A percentile compares a stretch with the other conserved stretches of the same genome.
Conservation (phyloP, 768 basidiomycete species). For the Phylloporus arenicola region DNA sequence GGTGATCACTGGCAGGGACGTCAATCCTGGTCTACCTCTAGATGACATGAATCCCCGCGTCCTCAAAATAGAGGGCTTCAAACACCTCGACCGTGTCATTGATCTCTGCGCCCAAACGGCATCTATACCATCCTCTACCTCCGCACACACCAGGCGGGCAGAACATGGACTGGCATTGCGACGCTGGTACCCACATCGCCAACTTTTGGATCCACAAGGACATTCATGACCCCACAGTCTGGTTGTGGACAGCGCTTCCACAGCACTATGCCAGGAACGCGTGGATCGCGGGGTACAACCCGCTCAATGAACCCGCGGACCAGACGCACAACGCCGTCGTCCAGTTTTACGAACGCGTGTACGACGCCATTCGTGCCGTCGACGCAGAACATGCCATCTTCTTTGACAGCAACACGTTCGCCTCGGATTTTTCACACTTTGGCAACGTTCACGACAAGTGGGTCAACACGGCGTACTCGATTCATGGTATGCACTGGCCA, state of each 20-base stretch:
- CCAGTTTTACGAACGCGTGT: slow-evolving; percentile 61
- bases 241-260: slow-evolving; percentile 76
- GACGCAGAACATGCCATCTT: slow-evolving; percentile 72
- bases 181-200: slow-evolving; percentile 63
- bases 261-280: slow-evolving; percentile 69
- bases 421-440: slow-evolving; percentile 71
- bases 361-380: slow-evolving; percentile 63
- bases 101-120: slow-evolving; percentile 65
- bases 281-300: slow-evolving; percentile 87
- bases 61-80: slow-evolving; percentile 68
- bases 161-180: slow-evolving; percentile 77
- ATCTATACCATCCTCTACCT: slow-evolving; percentile 79
- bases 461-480: slow-evolving; percentile 70
- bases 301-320: slow-evolving; percentile 78
- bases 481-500: slow-evolving; percentile 47
- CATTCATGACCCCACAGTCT: slow-evolving; percentile 72
- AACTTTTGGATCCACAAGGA: slow-evolving; percentile 82
- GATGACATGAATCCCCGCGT: slow-evolving; percentile 79
- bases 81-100: slow-evolving; percentile 80
- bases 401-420: slow-evolving; percentile 83
- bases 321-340: slow-evolving; percentile 59
- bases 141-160: slow-evolving; percentile 70
- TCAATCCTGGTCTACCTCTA: slow-evolving; percentile 11
- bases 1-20: slow-evolving; percentile 8
- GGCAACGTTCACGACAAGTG: slow-evolving; percentile 57